Evolutionary conservation across 768 basidiomycete genomes (phyloP).

Genomic region (Boletus subcaerulescens): DNA sequence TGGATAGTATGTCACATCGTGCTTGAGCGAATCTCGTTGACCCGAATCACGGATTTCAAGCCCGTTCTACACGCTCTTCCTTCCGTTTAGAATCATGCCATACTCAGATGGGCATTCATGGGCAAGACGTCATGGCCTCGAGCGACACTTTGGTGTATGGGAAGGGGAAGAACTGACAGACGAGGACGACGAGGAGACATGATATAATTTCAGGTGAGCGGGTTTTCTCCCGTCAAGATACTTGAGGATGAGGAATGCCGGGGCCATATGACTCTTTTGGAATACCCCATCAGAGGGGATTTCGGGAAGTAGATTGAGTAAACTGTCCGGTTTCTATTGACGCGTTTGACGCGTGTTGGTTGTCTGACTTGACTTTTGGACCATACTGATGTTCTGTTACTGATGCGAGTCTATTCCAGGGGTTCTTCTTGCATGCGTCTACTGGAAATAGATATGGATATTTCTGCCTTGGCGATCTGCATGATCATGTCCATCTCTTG

Average conservation of each 20-base stretch:
- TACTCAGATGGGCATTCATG: constrained; percentile 83
- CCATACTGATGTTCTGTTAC: neutral
- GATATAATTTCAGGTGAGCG: constrained; percentile 6
- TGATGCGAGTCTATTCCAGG: neutral
- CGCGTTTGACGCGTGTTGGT: constrained; percentile 11
- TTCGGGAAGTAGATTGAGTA: constrained; percentile 26
- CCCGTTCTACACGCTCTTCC: constrained; percentile 70
- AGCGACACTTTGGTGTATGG: constrained; percentile 58
- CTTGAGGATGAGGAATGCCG: constrained; percentile 55
- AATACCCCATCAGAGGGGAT: constrained; percentile 15
- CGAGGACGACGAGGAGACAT: constrained; percentile 51
- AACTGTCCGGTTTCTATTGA: constrained; percentile 14
- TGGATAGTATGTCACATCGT: constrained; percentile 68
- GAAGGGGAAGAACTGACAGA: constrained; percentile 87
- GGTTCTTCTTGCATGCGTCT: too few species aligned
- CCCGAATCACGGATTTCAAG: constrained; percentile 36
- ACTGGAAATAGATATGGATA: too few species aligned
- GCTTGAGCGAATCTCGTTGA: neutral
- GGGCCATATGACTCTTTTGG: constrained; percentile 83
- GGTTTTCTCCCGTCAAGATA: neutral
- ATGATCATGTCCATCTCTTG: neutral
- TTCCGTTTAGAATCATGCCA: constrained; percentile 78
- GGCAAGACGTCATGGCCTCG: constrained; percentile 67
- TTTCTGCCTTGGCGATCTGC: neutral
- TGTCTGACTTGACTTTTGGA: constrained; percentile 18